Evolutionary conservation across 495 filamentous ascomycete species (phyloP), one percentile per base, ranked within the genome.

Genomic region (Penicilliopsis zonata): DNA sequence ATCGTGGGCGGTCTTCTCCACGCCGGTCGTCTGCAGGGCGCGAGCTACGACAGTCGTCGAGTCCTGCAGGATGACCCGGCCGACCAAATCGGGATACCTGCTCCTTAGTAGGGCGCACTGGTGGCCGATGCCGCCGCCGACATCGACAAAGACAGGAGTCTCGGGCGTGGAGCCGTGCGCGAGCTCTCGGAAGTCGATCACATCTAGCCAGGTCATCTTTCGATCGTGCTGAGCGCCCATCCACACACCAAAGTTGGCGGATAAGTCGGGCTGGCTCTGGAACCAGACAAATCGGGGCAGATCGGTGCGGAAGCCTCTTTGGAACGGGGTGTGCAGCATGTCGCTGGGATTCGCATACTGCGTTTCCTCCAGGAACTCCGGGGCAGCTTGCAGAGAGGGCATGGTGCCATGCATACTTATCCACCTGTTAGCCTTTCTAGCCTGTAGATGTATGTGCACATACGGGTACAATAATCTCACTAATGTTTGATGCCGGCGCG

Each of bases 121-220:
- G 15, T 76, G 64, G n/a, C 71, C 72, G 18, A 62, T 48, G 1
- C 63, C 53, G 22, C 73, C 68, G 6, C 70, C 70, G 0, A 76
- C 49, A 34, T 77, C 65, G 9, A 77, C 67, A 18, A 70, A 55
- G 20, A 71, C 40, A 3, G 41, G 36, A 17, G 27, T 43, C 2
- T 52, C 38, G 4, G 31, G 30, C 10, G 25, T 27, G n/a, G 25
- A 12, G 3, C 3, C n/a, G 4, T n/a, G 25, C 25, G 4, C 4
- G 4, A 4, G 3, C 3, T 27, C 25, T 27, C 10, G 4, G 25
- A 27, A 27, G n/a, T 27, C 25, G 5, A 27, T 3, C 4, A 13
- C 25, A n/a, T 27, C 25, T 4, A 27, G 25, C 25, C 25, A 27
- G 5, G 4, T 27, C 10, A 13, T 9, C 25, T 12, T 9, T 4